Conservation (phyloP, 2,329 filamentous ascomycete species). For the Fulvia fulva region DNA sequence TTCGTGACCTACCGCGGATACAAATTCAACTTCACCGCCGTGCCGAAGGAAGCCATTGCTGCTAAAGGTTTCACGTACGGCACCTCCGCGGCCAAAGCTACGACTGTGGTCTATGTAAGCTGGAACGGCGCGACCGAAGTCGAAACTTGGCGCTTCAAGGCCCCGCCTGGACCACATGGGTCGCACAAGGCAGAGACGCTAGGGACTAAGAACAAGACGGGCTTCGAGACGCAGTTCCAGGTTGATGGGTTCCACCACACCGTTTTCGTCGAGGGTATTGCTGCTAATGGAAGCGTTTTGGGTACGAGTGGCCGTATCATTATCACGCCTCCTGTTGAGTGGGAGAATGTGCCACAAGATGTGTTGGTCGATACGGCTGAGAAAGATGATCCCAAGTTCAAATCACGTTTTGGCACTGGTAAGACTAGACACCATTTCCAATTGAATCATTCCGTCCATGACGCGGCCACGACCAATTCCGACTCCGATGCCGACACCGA, state of each 20-base stretch:
- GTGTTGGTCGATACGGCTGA: too few species aligned
- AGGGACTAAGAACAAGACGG: not conserved
- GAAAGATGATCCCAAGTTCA: too few species aligned
- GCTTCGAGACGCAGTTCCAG: conserved; percentile 1
- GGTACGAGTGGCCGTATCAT: not conserved
- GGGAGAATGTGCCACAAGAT: too few species aligned
- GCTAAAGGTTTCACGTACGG: conserved; percentile 32
- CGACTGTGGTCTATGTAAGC: conserved; percentile 27
- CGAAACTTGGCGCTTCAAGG: conserved; percentile 29
- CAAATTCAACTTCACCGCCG: conserved; percentile 45
- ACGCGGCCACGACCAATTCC: too few species aligned
- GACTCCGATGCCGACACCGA: too few species aligned
- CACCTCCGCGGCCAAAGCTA: conserved; percentile 20
- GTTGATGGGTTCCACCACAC: not conserved
- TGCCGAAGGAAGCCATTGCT: conserved; percentile 20
- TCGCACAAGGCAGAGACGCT: not conserved
- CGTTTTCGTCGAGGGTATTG: not conserved
- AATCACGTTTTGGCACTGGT: too few species aligned
- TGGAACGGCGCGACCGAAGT: conserved; percentile 38
- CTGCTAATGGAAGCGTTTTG: not conserved
- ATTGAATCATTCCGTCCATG: too few species aligned
- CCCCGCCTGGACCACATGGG: too few species aligned
- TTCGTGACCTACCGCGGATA: conserved; percentile 48
- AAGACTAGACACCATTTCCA: too few species aligned
- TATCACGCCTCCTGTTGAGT: too few species aligned